Percentiles rank a stretch among this genome's conserved stretches.
These are phyloP conservation scores for Aureobasidium musti DNA, from an alignment of 2,329 filamentous ascomycete genomes.

Conservation along the genomic window DNA sequence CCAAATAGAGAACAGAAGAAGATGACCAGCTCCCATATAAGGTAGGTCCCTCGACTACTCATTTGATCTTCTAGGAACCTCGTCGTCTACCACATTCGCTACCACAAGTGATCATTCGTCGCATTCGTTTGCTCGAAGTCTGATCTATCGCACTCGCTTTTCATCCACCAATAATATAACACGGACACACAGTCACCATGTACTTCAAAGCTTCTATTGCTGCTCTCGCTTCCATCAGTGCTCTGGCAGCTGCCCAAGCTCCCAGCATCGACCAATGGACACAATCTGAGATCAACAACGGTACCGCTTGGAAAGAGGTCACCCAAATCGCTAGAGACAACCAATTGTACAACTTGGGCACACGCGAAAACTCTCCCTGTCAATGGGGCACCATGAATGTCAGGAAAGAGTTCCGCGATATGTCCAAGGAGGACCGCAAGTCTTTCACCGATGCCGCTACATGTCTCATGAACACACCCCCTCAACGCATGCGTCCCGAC, in stretches of 20 bases:
- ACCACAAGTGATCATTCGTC: not conserved
- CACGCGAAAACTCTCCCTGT: constrained; percentile 34
- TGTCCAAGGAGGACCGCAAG: constrained; percentile 36
- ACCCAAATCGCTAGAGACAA: constrained; percentile 37
- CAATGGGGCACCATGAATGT: constrained; percentile 38
- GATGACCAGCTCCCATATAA: constrained; percentile 9
- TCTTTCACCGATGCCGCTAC: constrained; percentile 39
- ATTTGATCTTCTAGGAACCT: not conserved
- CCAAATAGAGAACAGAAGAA: not conserved
- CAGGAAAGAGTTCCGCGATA: constrained; percentile 30
- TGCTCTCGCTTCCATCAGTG: constrained; percentile 17
- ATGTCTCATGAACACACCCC: constrained; percentile 37
- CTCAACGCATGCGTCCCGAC: constrained; percentile 36
- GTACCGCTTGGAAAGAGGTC: constrained; percentile 39
- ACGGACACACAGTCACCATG: not conserved
- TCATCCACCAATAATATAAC: not conserved
- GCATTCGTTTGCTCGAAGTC: constrained; percentile 28
- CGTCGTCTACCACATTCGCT: not conserved
- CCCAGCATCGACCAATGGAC: constrained; percentile 33
- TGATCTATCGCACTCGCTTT: constrained; percentile 2
- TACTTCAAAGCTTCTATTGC: not conserved
- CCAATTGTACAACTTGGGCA: constrained; percentile 35
- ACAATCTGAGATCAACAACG: constrained; percentile 36
- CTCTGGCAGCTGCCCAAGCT: constrained; percentile 26
- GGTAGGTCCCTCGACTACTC: constrained; percentile 1